Conservation (phyloP, 83 land plant genomes). For the Larix sibirica region DNA sequence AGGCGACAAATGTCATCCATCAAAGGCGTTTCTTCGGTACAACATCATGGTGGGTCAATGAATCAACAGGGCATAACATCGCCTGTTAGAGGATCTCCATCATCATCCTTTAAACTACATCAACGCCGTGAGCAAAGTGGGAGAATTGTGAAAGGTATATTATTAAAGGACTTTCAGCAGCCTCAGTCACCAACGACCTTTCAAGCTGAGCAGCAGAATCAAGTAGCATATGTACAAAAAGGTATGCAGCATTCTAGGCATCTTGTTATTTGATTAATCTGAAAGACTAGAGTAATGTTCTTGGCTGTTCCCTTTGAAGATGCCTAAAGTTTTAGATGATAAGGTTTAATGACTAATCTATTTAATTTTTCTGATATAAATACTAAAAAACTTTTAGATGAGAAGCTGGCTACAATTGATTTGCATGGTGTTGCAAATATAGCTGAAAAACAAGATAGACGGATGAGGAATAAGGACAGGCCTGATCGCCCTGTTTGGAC, state of each 20-base stretch:
- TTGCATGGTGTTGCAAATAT: slow-evolving; percentile 7
- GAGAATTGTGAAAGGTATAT: slow-evolving; percentile 51
- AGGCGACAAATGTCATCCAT: slow-evolving; percentile 9
- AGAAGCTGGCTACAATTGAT: slow-evolving; percentile 30
- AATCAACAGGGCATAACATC: slow-evolving; percentile 25
- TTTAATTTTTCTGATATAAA: slow-evolving; percentile 7
- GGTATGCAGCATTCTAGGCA: slow-evolving; percentile 45
- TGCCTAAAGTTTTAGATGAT: slow-evolving; percentile 16
- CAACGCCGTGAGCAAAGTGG: slow-evolving; percentile 51
- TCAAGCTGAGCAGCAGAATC: slow-evolving; percentile 40
- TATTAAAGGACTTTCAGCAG: slow-evolving; percentile 36
- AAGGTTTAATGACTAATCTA: background rate
- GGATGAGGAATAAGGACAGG: slow-evolving; percentile 61
- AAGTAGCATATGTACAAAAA: slow-evolving; percentile 25
- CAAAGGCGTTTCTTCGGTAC: slow-evolving; percentile 4
- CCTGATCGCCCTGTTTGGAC: slow-evolving; percentile 78
- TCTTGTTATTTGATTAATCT: slow-evolving; percentile 4
- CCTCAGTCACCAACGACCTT: background rate
- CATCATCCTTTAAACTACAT: slow-evolving; percentile 29
- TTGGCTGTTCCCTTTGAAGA: background rate
- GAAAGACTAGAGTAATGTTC: background rate
- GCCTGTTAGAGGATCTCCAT: slow-evolving; percentile 24
- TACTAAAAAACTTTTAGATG: slow-evolving; percentile 29
- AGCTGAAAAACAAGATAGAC: slow-evolving; percentile 51
- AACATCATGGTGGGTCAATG: slow-evolving; percentile 20